These are phyloP conservation scores for Coriolopsis trogii DNA, from an alignment of 1,284 basidiomycete species.

Conservation along the genomic window DNA sequence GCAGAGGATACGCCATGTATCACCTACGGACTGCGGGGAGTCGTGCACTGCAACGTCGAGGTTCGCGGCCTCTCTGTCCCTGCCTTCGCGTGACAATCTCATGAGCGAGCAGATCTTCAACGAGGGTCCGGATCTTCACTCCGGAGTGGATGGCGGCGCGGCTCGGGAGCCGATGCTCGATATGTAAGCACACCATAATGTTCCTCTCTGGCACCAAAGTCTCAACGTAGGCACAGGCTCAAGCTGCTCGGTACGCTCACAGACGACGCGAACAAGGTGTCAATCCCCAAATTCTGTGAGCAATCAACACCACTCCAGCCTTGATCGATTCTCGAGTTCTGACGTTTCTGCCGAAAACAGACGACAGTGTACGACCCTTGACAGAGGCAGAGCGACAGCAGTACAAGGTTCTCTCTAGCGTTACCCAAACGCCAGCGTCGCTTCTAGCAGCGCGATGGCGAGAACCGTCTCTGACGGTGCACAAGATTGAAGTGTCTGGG, in stretches of 20 bases:
- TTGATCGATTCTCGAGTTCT: no score
- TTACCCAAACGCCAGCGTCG: constrained; percentile 68
- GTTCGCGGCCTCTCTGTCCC: constrained; percentile 38
- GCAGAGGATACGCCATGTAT: constrained; percentile 94
- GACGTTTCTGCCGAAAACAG: no score
- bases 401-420: constrained; percentile 68
- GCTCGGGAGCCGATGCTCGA: constrained; percentile 91
- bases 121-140: constrained; percentile 78
- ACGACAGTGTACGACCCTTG: constrained; percentile 72
- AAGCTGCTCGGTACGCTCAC: constrained; percentile 78
- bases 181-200: constrained; percentile 54
- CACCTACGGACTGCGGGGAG: constrained; percentile 93
- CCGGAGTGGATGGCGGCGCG: constrained; percentile 92
- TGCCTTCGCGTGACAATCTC: background rate
- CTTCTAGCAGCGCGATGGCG: constrained; percentile 80
- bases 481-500: constrained; percentile 72
- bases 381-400: constrained; percentile 68
- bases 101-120: constrained; percentile 57
- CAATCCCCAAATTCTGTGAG: constrained; percentile 87
- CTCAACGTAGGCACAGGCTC: constrained; percentile 58
- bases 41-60: constrained; percentile 82
- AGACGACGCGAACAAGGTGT: constrained; percentile 58
- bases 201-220: no score
- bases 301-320: no score
- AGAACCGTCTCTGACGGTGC: constrained; percentile 75